These are phyloP conservation scores for Pseudoturritis turrita DNA, from an alignment of 345 rosid species.

Conservation along the genomic window DNA sequence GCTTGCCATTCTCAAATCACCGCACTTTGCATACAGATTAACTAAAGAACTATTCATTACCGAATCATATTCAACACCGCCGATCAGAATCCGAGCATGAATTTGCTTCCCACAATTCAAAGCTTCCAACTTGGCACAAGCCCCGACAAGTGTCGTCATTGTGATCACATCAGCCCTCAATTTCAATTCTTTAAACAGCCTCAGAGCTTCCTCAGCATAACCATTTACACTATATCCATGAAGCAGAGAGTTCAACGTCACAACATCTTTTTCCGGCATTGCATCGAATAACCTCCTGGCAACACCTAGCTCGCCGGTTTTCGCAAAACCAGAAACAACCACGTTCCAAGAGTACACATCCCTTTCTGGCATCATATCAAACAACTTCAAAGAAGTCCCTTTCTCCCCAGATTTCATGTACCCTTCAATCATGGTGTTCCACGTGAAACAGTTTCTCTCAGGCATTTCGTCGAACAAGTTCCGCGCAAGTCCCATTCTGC, in stretches of 20 bases:
- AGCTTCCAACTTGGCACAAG: conserved; percentile 56
- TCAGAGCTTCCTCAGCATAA: conserved; percentile 46
- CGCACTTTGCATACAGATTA: conserved; percentile 67
- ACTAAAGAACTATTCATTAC: conserved; percentile 57
- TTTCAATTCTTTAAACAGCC: conserved; percentile 46
- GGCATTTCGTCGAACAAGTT: conserved; percentile 73
- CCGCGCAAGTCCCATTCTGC: conserved; percentile 37
- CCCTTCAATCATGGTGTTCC: conserved; percentile 73
- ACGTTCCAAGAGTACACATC: conserved; percentile 68
- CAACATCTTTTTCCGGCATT: conserved; percentile 60
- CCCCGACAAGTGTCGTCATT: conserved; percentile 59
- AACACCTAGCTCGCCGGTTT: conserved; percentile 44
- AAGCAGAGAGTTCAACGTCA: conserved; percentile 61
- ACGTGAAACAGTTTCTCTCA: conserved; percentile 51
- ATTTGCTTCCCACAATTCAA: conserved; percentile 61
- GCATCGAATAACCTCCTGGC: conserved; percentile 53
- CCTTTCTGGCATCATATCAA: conserved; percentile 50
- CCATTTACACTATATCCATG: conserved; percentile 49
- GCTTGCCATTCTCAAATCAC: conserved; percentile 56
- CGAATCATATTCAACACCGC: conserved; percentile 43
- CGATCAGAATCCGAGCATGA: conserved; percentile 52
- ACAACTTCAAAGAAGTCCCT: conserved; percentile 37
- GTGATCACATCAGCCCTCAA: conserved; percentile 43
- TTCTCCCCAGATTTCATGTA: conserved; percentile 49
- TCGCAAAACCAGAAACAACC: conserved; percentile 59